These are phyloP conservation scores for Fusarium keratoplasticum DNA, from an alignment of 2,329 filamentous ascomycete genomes.

Conservation along the genomic window DNA sequence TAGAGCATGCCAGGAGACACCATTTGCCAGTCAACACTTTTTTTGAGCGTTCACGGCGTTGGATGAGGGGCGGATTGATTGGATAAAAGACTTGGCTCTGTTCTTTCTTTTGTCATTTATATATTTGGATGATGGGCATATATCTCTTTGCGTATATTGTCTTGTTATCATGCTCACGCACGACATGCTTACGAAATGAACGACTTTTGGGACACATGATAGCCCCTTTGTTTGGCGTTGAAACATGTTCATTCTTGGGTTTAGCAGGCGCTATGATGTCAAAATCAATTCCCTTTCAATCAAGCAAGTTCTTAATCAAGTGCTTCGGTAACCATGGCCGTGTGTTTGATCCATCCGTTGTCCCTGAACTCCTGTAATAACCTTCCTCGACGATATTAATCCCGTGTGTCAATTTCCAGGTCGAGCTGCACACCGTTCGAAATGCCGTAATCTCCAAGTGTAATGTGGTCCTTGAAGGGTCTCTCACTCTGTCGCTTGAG, in stretches of 20 bases:
- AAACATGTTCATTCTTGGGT: not conserved
- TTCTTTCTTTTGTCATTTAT: not conserved
- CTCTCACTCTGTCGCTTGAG: slow-evolving; percentile 91
- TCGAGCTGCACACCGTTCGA: slow-evolving; percentile 85
- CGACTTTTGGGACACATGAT: not conserved
- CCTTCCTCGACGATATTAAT: slow-evolving; percentile 53
- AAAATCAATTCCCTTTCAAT: not conserved
- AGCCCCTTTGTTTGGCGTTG: not conserved
- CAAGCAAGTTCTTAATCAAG: not conserved
- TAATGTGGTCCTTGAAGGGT: slow-evolving; percentile 92
- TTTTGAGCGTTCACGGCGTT: not conserved
- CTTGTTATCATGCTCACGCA: not conserved
- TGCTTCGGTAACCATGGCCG: not conserved
- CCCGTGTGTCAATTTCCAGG: slow-evolving; percentile 71
- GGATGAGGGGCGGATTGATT: not conserved
- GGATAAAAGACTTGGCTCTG: not conserved
- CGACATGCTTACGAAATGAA: not conserved
- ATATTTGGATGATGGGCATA: not conserved
- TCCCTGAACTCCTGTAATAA: not conserved
- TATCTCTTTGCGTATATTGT: not conserved
- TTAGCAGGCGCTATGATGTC: not conserved
- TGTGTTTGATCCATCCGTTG: not conserved
- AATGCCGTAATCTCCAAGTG: slow-evolving; percentile 91
- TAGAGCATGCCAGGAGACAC: not conserved
- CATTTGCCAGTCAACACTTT: not conserved